These are phyloP conservation scores for Vanderwaltozyma tropicalis DNA, from an alignment of 805 yeast species.

Conservation along the genomic window DNA sequence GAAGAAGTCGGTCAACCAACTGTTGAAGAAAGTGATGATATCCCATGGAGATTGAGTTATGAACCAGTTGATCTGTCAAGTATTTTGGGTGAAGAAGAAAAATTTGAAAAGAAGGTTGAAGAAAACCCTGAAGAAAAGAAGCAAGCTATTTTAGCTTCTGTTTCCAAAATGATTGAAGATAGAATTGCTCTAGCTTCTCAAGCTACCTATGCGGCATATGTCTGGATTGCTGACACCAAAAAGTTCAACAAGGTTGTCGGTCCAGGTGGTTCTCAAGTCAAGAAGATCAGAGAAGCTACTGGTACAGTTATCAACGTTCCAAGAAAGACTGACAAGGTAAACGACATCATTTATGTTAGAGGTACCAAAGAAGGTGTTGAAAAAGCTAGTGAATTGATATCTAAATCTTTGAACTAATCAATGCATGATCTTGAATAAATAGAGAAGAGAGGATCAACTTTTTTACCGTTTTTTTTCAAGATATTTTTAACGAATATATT, in stretches of 20 bases:
- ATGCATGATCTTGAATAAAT: conserved; percentile 1
- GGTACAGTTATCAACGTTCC: conserved; percentile 57
- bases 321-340: conserved; percentile 40
- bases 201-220: conserved; percentile 46
- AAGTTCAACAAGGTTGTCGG: conserved; percentile 62
- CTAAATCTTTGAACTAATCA: conserved; percentile 17
- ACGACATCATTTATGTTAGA: conserved; percentile 46
- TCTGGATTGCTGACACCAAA: conserved; percentile 44
- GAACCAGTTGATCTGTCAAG: conserved; percentile 26
- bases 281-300: conserved; percentile 46
- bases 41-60: conserved; percentile 57
- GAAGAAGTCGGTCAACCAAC: conserved; percentile 27
- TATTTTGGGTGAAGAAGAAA: conserved; percentile 25
- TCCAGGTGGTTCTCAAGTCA: conserved; percentile 60
- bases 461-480: no score
- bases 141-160: conserved; percentile 35
- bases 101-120: conserved; percentile 40
- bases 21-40: conserved; percentile 25
- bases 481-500: background rate
- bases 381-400: conserved; percentile 35
- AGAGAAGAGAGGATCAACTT: background rate
- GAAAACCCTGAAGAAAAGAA: conserved; percentile 35
- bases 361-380: conserved; percentile 50
- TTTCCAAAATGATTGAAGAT: conserved; percentile 33
- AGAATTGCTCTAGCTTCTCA: conserved; percentile 38